Evolutionary conservation across 192 early-diverging fungal genomes (phyloP), one percentile per base, ranked within the genome.

Genomic region (Podila clonocystis): DNA sequence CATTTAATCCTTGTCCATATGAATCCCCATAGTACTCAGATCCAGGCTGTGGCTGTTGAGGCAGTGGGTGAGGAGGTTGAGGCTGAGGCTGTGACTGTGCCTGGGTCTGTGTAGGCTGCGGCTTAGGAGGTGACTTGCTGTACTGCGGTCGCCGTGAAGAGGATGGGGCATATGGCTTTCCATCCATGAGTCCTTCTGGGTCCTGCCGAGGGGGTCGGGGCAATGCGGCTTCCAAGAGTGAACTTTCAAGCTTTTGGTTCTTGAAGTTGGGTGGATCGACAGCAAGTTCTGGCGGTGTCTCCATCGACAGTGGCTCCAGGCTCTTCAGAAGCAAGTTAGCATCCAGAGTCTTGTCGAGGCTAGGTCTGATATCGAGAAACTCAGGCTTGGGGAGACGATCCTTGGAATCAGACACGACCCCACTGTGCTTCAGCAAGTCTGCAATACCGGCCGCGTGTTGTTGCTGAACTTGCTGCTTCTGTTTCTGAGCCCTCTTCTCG

Each of bases 131-230:
- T 8, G 26, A 6, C 9, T 36, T 36, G 9, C 9, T 30, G 5
- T 33, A 33, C n/a, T n/a, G 62, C 9, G 30, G 57, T 34, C 22
- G 7, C 38, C 58, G 67, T 29, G 67, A 30, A 17, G 72, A 66
- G 0, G 77, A 73, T 24, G 72, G 70, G 0, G 77, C 68, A 0
- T 66, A 65, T 34, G 77, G 73, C 8, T 45, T 45, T 17, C 13
- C 11, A 45, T 45, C 41, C 41, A 45, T 45, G 41, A 15, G 15
- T 45, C 41, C 41, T 45, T 45, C 41, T 45, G 41, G 41, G 70
- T 9, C 70, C 60, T 15, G 63, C 62, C 4, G 71, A 69, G 0
- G 77, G 71, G 57, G 70, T 68, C 17, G 77, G 52, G 52, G 52
- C 52, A 55, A 22, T n/a, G 52, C 20, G 52, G 52, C 20, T 7